Evolutionary conservation across 1,139 yeast genomes (phyloP).

Genomic region (Kazachstania sp.): DNA sequence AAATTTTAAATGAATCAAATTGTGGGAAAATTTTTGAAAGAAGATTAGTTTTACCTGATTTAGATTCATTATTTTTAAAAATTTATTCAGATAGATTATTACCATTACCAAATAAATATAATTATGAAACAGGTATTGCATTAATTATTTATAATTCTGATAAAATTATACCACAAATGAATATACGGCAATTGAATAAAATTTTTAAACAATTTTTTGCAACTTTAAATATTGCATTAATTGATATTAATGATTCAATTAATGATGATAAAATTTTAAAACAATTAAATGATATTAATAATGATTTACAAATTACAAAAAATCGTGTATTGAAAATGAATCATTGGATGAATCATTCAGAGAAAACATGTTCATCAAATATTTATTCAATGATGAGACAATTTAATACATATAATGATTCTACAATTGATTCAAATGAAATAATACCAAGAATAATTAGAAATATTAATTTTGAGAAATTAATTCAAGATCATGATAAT

Average conservation of each 20-base stretch:
- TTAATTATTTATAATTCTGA: constrained; percentile 8
- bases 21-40: constrained; percentile 7
- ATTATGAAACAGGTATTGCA: constrained; percentile 15
- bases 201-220: constrained; percentile 17
- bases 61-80: constrained; percentile 7
- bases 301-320: constrained; percentile 6
- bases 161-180: constrained; percentile 1
- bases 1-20: neutral
- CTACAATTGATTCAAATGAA: neutral
- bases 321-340: constrained; percentile 18
- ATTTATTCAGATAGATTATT: constrained; percentile 14
- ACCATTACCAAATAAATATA: constrained; percentile 11
- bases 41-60: constrained; percentile 4
- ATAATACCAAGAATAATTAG: constrained; percentile 16
- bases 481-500: neutral
- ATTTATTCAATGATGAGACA: constrained; percentile 22
- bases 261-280: neutral
- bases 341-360: constrained; percentile 24
- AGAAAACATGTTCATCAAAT: constrained; percentile 14
- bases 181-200: constrained; percentile 11
- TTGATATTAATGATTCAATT: constrained; percentile 7
- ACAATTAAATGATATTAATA: constrained; percentile 6
- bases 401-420: constrained; percentile 4
- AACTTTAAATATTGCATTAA: constrained; percentile 16
- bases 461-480: constrained; percentile 12